These are phyloP conservation scores for Gentiana macrophylla DNA, from an alignment of 257 asterid genomes.

Conservation along the genomic window DNA sequence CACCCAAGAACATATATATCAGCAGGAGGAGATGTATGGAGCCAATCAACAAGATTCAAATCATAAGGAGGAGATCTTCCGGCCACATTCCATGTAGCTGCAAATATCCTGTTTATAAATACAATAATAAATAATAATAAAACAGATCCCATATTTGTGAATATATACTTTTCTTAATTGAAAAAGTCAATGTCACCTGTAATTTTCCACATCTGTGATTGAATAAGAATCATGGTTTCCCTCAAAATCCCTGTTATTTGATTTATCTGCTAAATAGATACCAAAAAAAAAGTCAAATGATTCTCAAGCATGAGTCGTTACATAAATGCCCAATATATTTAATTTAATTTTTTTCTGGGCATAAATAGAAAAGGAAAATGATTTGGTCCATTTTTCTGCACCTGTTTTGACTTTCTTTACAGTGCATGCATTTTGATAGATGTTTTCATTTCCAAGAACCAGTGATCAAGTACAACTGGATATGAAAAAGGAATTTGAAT, in stretches of 20 bases:
- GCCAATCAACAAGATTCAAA: constrained; percentile 87
- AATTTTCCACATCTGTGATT: constrained; percentile 55
- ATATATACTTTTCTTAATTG: too few relatives aligned
- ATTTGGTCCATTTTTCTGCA: constrained; percentile 53
- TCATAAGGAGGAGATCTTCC: constrained; percentile 86
- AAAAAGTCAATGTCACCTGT: constrained; percentile 25
- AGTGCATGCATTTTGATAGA: constrained; percentile 66
- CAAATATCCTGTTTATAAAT: constrained; percentile 48
- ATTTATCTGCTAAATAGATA: constrained; percentile 30
- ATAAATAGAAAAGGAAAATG: constrained; percentile 9
- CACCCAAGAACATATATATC: constrained; percentile 97
- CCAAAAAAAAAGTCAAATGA: too few relatives aligned
- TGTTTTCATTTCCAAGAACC: constrained; percentile 11
- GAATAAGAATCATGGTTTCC: constrained; percentile 52
- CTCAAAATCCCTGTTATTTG: constrained; percentile 30
- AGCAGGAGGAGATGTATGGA: constrained; percentile 94
- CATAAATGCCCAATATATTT: neutral
- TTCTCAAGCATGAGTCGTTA: too few relatives aligned
- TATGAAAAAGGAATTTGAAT: too few relatives aligned
- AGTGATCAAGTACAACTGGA: too few relatives aligned
- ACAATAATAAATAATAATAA: neutral
- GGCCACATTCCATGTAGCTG: constrained; percentile 98
- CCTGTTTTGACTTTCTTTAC: constrained; percentile 90
- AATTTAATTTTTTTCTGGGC: constrained; percentile 1
- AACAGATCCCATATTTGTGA: too few relatives aligned